These are phyloP conservation scores for Straminergon stramineum DNA, from an alignment of 225 moss, liverwort and hornwort species.

Conservation along the genomic window DNA sequence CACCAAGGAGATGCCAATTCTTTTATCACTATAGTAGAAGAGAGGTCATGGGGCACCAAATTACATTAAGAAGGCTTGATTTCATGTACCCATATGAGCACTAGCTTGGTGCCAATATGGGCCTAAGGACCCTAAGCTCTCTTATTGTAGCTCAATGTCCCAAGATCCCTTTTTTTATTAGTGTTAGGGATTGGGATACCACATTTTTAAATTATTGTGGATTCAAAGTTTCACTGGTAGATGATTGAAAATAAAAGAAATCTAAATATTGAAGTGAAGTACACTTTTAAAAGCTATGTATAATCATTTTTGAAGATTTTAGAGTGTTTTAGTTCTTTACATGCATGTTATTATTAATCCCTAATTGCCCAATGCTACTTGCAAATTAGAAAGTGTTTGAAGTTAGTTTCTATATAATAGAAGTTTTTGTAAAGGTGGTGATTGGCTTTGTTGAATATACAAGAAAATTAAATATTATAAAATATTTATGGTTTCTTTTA, in stretches of 20 bases:
- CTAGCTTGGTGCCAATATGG: background rate
- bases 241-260: background rate
- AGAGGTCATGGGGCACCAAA: background rate
- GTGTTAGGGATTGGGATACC: too few species aligned
- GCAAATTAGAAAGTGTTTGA: background rate
- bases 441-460: background rate
- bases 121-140: background rate
- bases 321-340: background rate
- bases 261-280: background rate
- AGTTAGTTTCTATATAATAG: background rate
- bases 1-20: background rate
- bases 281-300: background rate
- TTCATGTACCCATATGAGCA: background rate
- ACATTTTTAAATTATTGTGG: background rate
- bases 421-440: background rate
- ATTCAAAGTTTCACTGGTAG: background rate
- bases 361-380: background rate
- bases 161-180: background rate
- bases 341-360: background rate
- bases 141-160: background rate
- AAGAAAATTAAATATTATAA: background rate
- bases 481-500: background rate
- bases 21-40: background rate
- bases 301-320: background rate
- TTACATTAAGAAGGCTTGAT: background rate